Conservation (phyloP, 2,329 filamentous ascomycete species). For the Hypomyces rosellus region DNA sequence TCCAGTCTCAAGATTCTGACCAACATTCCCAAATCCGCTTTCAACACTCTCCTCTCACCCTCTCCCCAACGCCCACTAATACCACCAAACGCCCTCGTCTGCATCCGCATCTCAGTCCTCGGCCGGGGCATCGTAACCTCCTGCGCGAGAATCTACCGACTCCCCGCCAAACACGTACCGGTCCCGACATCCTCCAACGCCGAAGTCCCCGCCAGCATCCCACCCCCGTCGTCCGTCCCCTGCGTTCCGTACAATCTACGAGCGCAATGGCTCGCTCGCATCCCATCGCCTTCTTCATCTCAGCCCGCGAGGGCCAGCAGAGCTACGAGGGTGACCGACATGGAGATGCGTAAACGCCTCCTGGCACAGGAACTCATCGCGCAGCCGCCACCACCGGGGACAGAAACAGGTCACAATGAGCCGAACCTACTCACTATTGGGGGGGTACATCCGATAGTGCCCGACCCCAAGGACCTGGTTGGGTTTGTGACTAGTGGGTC, state of each 20-base stretch:
- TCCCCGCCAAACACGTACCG: conserved; percentile 41
- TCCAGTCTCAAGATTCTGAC: conserved; percentile 13
- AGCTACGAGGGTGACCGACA: conserved; percentile 15
- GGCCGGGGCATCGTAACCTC: conserved; percentile 62
- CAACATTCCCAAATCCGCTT: conserved; percentile 22
- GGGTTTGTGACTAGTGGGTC: conserved; percentile 88
- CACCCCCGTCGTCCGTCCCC: conserved; percentile 17
- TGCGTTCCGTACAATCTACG: conserved; percentile 47
- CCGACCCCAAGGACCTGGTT: conserved; percentile 67
- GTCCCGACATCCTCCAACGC: conserved; percentile 26
- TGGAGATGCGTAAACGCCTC: conserved; percentile 36
- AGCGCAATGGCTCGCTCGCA: conserved; percentile 63
- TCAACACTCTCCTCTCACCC: conserved; percentile 23
- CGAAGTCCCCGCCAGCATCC: conserved; percentile 42
- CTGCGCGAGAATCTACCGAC: conserved; percentile 79
- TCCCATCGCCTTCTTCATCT: conserved; percentile 21
- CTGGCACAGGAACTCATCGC: conserved; percentile 39
- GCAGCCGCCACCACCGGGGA: neutral
- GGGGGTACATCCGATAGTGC: conserved; percentile 64
- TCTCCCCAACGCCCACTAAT: conserved; percentile 17
- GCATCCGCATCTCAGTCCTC: conserved; percentile 60
- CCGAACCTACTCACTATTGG: conserved; percentile 34
- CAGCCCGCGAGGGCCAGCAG: neutral
- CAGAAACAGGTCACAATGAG: neutral
- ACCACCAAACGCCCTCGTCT: conserved; percentile 41